phyloP scores from a whole-genome alignment of 2,329 filamentous ascomycete species.

The Aspergillus tamarii region DNA sequence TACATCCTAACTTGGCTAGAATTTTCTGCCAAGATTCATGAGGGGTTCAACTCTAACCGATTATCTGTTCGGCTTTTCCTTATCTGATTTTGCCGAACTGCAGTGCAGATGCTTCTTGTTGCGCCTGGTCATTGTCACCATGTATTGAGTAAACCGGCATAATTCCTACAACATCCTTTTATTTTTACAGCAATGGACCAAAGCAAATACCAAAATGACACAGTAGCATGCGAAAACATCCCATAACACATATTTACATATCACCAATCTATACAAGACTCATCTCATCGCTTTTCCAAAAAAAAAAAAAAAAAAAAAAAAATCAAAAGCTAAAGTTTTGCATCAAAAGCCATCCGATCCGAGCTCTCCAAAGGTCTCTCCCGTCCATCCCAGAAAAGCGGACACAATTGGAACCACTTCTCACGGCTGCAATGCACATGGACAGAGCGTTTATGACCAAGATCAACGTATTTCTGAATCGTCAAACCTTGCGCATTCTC shows the following conservation, averaged over 20 bases:
- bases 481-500: constrained; percentile 75
- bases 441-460: constrained; percentile 72
- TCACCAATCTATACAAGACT: background rate
- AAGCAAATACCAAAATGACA: no score
- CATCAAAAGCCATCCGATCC: constrained; percentile 52
- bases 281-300: background rate
- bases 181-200: background rate
- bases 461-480: constrained; percentile 71
- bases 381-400: constrained; percentile 54
- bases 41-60: background rate
- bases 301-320: background rate
- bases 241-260: background rate
- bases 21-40: background rate
- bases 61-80: background rate
- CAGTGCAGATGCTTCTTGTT: background rate
- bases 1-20: background rate
- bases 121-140: background rate
- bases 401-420: constrained; percentile 67
- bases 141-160: background rate
- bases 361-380: constrained; percentile 48
- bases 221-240: background rate
- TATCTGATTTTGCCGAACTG: background rate
- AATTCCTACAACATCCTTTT: background rate
- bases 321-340: constrained; percentile 43
- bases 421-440: constrained; percentile 67